Evolutionary conservation across 345 rosid species (phyloP).

Genomic region (Ceriops zippeliana): DNA sequence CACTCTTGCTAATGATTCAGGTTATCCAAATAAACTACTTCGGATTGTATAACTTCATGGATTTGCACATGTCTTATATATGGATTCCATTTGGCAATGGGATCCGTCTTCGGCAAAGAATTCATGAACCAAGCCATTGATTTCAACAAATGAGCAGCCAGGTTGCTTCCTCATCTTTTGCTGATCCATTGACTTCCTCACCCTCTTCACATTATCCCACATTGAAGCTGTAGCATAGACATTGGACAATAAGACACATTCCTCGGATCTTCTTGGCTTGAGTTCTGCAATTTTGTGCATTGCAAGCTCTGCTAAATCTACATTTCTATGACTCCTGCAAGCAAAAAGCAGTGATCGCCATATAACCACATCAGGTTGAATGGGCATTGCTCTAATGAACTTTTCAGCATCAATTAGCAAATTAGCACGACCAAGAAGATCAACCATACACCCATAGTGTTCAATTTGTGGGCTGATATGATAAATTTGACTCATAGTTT

Average conservation of each 20-base stretch:
- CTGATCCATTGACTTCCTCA: background rate
- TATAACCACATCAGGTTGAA: constrained; percentile 14
- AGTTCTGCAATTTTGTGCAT: constrained; percentile 8
- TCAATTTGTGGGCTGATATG: constrained; percentile 7
- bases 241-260: constrained; percentile 5
- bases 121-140: constrained; percentile 13
- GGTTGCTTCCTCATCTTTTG: constrained; percentile 14
- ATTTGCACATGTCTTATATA: background rate
- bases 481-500: constrained; percentile 6
- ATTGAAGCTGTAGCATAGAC: constrained; percentile 13
- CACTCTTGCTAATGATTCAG: background rate
- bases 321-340: constrained; percentile 9
- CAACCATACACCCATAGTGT: constrained; percentile 18
- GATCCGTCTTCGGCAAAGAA: constrained; percentile 14
- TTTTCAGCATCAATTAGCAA: constrained; percentile 11
- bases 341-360: constrained; percentile 17
- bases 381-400: constrained; percentile 14
- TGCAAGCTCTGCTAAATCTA: constrained; percentile 13
- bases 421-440: constrained; percentile 19
- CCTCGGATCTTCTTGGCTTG: constrained; percentile 5
- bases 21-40: background rate
- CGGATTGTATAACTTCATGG: constrained; percentile 1
- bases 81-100: background rate
- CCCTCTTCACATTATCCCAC: constrained; percentile 17
- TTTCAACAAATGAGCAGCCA: constrained; percentile 18